These are phyloP conservation scores for Boeremia lycopersici DNA, from an alignment of 2,329 filamentous ascomycete species.

Conservation along the genomic window DNA sequence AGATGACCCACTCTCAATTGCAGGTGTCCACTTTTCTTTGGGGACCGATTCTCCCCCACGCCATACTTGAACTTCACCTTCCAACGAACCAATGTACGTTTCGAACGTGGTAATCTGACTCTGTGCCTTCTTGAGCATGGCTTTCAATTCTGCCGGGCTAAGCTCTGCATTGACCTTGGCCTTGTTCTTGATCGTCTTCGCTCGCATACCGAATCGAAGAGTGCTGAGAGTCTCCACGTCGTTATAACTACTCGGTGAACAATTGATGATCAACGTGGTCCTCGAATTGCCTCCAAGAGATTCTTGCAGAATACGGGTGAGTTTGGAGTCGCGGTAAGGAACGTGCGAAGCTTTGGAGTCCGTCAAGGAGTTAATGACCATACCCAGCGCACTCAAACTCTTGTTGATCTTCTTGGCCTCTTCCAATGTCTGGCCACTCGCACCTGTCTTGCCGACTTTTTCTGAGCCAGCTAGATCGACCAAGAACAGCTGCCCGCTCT, in stretches of 20 bases:
- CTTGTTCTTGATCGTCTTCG: conserved; percentile 99
- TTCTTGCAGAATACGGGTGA: conserved; percentile 96
- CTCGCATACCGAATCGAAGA: conserved; percentile 90
- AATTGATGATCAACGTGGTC: conserved; percentile 98
- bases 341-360: conserved; percentile 97
- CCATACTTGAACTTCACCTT: conserved; percentile 86
- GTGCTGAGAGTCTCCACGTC: conserved; percentile 93
- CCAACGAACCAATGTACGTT: conserved; percentile 79
- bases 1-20: conserved; percentile 63
- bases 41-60: conserved; percentile 86
- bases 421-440: conserved; percentile 94
- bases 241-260: conserved; percentile 98
- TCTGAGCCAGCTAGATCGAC: conserved; percentile 98
- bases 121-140: conserved; percentile 89
- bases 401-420: conserved; percentile 99
- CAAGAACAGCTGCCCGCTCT: conserved; percentile 95
- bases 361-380: conserved; percentile 98
- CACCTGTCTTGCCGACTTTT: conserved; percentile 98
- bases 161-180: conserved; percentile 99
- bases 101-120: conserved; percentile 88
- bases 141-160: conserved; percentile 93
- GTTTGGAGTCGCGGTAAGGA: conserved; percentile 96
- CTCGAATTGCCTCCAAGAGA: conserved; percentile 96
- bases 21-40: conserved; percentile 82
- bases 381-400: conserved; percentile 94